phyloP scores from a whole-genome alignment of 345 rosid species.

The Toxicodendron radicans region DNA sequence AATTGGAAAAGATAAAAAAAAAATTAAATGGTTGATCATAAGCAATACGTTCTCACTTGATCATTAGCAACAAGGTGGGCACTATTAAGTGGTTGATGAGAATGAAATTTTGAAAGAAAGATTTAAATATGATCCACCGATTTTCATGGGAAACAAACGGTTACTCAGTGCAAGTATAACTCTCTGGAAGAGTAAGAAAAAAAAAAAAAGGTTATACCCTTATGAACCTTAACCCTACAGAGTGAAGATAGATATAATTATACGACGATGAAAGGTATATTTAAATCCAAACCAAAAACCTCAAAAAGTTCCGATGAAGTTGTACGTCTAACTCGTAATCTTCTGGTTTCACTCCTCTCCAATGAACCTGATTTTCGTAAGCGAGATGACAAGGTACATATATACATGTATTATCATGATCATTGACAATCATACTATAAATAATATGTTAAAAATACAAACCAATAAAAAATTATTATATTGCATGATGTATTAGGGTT shows the following conservation, averaged over 20 bases:
- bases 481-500: too few species aligned
- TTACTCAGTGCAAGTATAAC: not conserved
- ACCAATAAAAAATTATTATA: too few species aligned
- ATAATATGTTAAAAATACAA: too few species aligned
- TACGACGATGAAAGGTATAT: not conserved
- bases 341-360: slow-evolving; percentile 33
- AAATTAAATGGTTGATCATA: too few species aligned
- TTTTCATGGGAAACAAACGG: slow-evolving; percentile 1
- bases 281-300: slow-evolving; percentile 4
- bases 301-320: not conserved
- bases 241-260: not conserved
- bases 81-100: not conserved
- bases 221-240: not conserved
- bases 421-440: not conserved
- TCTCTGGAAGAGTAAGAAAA: not conserved
- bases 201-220: not conserved
- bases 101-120: too few species aligned
- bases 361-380: slow-evolving; percentile 31
- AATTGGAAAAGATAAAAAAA: too few species aligned
- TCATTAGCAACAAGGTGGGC: too few species aligned
- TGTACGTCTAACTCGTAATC: slow-evolving; percentile 48
- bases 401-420: not conserved
- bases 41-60: too few species aligned
- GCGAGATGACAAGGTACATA: slow-evolving; percentile 53
- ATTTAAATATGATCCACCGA: not conserved